These are phyloP conservation scores for Fusarium globosum DNA, from an alignment of 2,329 filamentous ascomycete genomes.

Conservation along the genomic window DNA sequence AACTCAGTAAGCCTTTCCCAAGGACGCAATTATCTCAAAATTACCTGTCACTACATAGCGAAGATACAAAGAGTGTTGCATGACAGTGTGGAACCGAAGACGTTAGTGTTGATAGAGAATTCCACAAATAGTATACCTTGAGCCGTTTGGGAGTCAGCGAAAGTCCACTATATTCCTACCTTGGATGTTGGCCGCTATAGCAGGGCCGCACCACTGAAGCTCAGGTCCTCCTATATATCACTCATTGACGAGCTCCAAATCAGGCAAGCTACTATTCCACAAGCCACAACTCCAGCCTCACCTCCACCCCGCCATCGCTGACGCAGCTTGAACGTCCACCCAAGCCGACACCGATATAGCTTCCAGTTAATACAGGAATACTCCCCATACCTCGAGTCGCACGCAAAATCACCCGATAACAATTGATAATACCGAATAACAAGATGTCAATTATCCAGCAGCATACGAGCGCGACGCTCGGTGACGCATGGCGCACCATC, in stretches of 20 bases:
- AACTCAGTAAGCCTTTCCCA: too few species aligned
- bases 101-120: neutral
- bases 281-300: constrained; percentile 43
- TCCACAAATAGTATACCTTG: neutral
- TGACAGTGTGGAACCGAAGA: neutral
- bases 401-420: neutral
- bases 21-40: too few species aligned
- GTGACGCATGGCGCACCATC: constrained; percentile 84
- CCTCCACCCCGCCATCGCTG: constrained; percentile 48
- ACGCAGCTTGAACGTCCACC: constrained; percentile 45
- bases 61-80: neutral
- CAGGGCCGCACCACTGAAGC: neutral
- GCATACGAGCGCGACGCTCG: constrained; percentile 68
- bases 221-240: neutral
- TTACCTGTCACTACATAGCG: too few species aligned
- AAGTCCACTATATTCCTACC: neutral
- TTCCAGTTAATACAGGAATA: constrained; percentile 9
- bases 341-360: constrained; percentile 33
- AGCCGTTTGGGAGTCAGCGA: too few species aligned
- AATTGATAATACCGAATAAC: neutral
- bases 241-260: neutral
- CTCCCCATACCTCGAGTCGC: constrained; percentile 6
- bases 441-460: constrained; percentile 76
- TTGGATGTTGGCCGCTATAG: neutral
- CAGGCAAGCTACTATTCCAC: constrained; percentile 3